These are phyloP conservation scores for Trichosanthes truncata DNA, from an alignment of 306 rosid genomes.

Conservation along the genomic window DNA sequence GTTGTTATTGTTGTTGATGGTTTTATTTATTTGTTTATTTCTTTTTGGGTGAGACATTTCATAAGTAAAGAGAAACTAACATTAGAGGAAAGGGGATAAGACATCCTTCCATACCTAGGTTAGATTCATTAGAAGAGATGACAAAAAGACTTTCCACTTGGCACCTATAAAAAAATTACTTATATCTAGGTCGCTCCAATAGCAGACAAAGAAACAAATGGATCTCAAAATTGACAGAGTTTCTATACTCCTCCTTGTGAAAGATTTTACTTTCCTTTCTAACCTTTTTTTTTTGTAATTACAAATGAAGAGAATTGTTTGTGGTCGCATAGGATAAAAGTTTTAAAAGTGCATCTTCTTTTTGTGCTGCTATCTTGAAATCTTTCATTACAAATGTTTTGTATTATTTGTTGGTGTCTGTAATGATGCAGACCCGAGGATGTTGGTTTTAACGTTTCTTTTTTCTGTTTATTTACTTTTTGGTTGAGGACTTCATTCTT, in stretches of 20 bases:
- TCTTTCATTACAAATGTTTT: not conserved
- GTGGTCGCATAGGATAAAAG: not conserved
- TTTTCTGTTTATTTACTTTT: not conserved
- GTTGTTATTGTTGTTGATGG: not conserved
- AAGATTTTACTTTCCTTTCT: not conserved
- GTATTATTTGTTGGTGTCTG: not conserved
- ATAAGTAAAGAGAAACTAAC: not conserved
- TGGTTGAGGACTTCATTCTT: not conserved
- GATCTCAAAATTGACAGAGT: not conserved
- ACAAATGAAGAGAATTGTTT: not conserved
- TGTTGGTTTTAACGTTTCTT: not conserved
- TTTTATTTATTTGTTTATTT: not conserved
- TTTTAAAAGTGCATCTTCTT: not conserved
- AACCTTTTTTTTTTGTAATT: not conserved
- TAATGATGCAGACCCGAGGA: not conserved
- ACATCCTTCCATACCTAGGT: not conserved
- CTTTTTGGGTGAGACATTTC: not conserved
- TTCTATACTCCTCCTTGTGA: not conserved
- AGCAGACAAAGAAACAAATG: not conserved
- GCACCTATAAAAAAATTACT: not conserved
- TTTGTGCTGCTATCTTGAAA: not conserved
- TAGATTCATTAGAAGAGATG: not conserved
- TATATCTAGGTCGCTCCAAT: not conserved
- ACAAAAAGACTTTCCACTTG: not conserved
- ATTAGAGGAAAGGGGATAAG: not conserved